A percentile compares a stretch with the other conserved stretches of the same genome.
Conservation (phyloP, 192 early-diverging fungal species). For the Backusella parvicylindrica region DNA sequence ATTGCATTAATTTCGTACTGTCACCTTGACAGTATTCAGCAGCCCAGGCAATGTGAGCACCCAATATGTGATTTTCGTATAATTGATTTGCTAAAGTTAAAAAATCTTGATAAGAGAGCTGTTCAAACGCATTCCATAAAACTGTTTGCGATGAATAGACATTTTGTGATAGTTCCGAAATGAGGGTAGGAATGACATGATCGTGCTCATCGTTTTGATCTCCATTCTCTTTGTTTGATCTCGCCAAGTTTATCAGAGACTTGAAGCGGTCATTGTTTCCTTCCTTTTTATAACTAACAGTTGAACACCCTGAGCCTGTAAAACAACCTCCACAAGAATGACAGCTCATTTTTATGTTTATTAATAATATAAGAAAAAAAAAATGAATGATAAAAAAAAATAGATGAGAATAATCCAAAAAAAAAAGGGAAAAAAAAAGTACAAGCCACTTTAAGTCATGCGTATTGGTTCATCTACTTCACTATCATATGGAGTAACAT, state of each 20-base stretch:
- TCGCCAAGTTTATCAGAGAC: constrained; percentile 5
- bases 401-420: not conserved
- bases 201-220: not conserved
- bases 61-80: not conserved
- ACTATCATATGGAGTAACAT: constrained; percentile 4
- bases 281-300: not conserved
- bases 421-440: not conserved
- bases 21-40: constrained; percentile 18
- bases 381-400: constrained; percentile 1
- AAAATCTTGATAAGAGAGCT: constrained; percentile 11
- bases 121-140: constrained; percentile 10
- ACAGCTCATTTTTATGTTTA: constrained; percentile 16
- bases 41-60: constrained; percentile 23
- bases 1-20: not conserved
- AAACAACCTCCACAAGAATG: constrained; percentile 25
- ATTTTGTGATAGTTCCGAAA: constrained; percentile 6
- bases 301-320: constrained; percentile 18
- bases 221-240: not conserved
- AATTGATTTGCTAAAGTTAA: not conserved
- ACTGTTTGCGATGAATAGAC: constrained; percentile 24
- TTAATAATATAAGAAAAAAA: not conserved
- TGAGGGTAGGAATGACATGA: constrained; percentile 26
- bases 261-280: not conserved
- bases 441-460: constrained; percentile 10
- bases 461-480: constrained; percentile 4